Base-by-base conservation (phyloP, 176 grass and related monocot species). In the Avena insularis region DNA sequence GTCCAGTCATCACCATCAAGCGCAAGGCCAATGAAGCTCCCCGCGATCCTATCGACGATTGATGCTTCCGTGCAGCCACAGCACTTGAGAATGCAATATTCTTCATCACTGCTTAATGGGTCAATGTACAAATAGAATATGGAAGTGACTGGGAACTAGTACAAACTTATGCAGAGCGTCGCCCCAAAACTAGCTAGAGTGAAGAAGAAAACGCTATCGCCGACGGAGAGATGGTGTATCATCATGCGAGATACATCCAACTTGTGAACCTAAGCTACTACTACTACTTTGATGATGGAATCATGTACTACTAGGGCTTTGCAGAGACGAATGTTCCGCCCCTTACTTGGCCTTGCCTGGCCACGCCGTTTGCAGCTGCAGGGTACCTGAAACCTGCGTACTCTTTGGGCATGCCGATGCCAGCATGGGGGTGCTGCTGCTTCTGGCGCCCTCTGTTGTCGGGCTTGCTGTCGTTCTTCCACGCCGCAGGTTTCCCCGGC, bases 1-100 rank as follows among this genome's bases (percentile, higher is more conserved):
- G 94, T 46, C 94, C 97, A 8, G 94, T 99, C 76, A 90, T 93
- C 85, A 93, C 94, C 84, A 99, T 99, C 55, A 99, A 95, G 68
- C 89, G 97, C 55, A 99, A 94, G 38, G 92, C 90, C 21, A 80
- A 85, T 47, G 97, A 98, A 89, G 75, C 94, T 77, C 97, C 94
- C 0, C 83, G 93, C 75, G 97, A 98, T 81, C 97, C 97, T 31
- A 72, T 98, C 21, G 92, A 94, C 43, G 97, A 98, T 23, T 94
- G 85, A 81, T 81, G 43, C 54, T 70, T 40, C 45, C 73, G 61
- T 77, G 85, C 71, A 50, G 71, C 35, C 54, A 47, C 36, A 12
- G 4, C 12, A 49, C 71, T 76, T 33, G 70, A 82, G 90, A 91
- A 91, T 1, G 77, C 62, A 53, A 85, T 47, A 54, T 91, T 85